These are phyloP conservation scores for Seiridium unicorne DNA, from an alignment of 2,329 filamentous ascomycete genomes.

Conservation along the genomic window DNA sequence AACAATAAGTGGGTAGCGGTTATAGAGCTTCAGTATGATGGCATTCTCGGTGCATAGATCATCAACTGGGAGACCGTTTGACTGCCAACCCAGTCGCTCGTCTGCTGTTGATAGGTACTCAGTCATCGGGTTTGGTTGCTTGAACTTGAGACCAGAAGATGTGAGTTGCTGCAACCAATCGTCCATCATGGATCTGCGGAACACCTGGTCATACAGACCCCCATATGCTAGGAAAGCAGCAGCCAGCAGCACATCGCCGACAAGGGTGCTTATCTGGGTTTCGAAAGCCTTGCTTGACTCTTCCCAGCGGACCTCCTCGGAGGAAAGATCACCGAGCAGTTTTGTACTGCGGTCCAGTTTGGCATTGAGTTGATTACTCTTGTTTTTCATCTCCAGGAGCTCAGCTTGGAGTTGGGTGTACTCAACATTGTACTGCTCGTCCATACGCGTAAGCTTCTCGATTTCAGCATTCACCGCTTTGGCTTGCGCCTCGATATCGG, in stretches of 20 bases:
- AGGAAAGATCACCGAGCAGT: constrained; percentile 90
- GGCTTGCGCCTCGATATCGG: not conserved
- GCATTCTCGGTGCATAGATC: constrained; percentile 98
- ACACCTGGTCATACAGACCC: constrained; percentile 96
- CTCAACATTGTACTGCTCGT: constrained; percentile 92
- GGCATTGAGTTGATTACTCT: constrained; percentile 95
- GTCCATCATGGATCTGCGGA: constrained; percentile 95
- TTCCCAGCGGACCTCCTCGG: constrained; percentile 91
- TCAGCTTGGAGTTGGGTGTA: constrained; percentile 96
- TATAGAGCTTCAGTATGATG: constrained; percentile 96
- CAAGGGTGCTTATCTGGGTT: constrained; percentile 93
- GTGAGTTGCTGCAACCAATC: constrained; percentile 95
- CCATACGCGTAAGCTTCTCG: constrained; percentile 78
- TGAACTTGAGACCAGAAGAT: constrained; percentile 90
- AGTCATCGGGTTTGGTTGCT: constrained; percentile 89
- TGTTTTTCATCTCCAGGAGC: constrained; percentile 93
- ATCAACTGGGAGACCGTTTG: constrained; percentile 88
- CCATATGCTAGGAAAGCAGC: constrained; percentile 96
- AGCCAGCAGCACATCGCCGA: constrained; percentile 94
- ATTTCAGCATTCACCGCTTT: constrained; percentile 41
- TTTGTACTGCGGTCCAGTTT: constrained; percentile 97
- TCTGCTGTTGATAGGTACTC: constrained; percentile 97
- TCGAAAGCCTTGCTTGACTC: constrained; percentile 97
- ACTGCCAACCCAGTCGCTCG: constrained; percentile 92
- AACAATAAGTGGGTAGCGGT: constrained; percentile 96